Evolutionary conservation across 371 early-diverging fungal genomes (phyloP).

Genomic region (Dichotomocladium elegans): DNA sequence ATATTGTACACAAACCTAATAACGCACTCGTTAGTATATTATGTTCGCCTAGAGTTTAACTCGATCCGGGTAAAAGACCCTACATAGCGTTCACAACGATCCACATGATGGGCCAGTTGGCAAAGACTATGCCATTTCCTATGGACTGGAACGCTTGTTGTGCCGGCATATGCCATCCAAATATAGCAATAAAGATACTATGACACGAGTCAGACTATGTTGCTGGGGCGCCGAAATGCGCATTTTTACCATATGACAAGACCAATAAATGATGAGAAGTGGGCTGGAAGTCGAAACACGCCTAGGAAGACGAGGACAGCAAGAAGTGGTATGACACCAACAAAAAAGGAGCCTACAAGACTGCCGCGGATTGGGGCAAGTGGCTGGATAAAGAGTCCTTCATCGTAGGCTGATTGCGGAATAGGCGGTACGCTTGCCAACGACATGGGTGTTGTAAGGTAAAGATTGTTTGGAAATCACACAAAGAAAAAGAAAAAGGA

Average conservation of each 20-base stretch:
- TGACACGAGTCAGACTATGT: too few species aligned
- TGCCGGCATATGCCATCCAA: slow-evolving; percentile 54
- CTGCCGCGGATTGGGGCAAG: slow-evolving; percentile 38
- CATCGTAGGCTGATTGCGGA: slow-evolving; percentile 18
- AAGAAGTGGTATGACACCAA: slow-evolving; percentile 38
- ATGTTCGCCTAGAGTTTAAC: not conserved
- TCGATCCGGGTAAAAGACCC: not conserved
- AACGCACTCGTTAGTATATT: not conserved
- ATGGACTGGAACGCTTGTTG: slow-evolving; percentile 38
- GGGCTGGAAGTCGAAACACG: slow-evolving; percentile 33
- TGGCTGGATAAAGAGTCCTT: slow-evolving; percentile 34
- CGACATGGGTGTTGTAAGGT: too few species aligned
- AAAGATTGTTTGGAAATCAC: too few species aligned
- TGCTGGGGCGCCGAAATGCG: not conserved
- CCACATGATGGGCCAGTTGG: slow-evolving; percentile 57
- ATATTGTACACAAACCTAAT: slow-evolving; percentile 44
- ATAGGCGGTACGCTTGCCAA: slow-evolving; percentile 16
- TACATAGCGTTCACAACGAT: slow-evolving; percentile 52
- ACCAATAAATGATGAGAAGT: slow-evolving; percentile 29
- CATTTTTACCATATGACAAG: slow-evolving; percentile 29
- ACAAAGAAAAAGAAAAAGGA: too few species aligned
- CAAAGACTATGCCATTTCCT: slow-evolving; percentile 43
- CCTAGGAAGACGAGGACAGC: slow-evolving; percentile 36
- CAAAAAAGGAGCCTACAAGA: slow-evolving; percentile 45
- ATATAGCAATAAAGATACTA: slow-evolving; percentile 51